Percentiles rank a stretch among this genome's conserved stretches.
Evolutionary conservation across 1,284 basidiomycete genomes (phyloP).

Genomic region (Puccinia novopanici): DNA sequence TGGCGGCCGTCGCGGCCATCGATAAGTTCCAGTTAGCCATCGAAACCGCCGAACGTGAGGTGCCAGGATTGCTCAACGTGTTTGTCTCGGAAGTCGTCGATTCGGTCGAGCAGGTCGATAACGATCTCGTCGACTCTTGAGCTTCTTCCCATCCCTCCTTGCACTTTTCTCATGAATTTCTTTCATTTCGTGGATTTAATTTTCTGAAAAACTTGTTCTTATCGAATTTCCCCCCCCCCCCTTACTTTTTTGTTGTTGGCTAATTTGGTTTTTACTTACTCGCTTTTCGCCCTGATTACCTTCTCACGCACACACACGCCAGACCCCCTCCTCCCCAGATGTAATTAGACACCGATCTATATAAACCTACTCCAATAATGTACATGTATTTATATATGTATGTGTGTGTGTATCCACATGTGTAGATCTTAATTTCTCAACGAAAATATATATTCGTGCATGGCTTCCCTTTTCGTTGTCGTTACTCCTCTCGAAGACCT

Average conservation of each 20-base stretch:
- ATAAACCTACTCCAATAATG: neutral
- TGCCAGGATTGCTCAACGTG: conserved; percentile 77
- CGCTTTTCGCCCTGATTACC: neutral
- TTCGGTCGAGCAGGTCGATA: conserved; percentile 81
- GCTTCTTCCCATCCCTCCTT: neutral
- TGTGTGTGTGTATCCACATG: neutral
- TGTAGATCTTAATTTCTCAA: no score
- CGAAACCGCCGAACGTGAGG: conserved; percentile 75
- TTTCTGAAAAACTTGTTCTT: no score
- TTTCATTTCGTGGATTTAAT: neutral
- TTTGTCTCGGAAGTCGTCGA: conserved; percentile 82
- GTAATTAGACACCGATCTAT: conserved; percentile 1
- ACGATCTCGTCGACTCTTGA: conserved; percentile 25
- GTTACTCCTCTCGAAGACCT: no score
- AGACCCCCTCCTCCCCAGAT: neutral
- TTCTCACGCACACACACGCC: neutral
- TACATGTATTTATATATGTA: neutral
- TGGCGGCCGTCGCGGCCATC: conserved; percentile 79
- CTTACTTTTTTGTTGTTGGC: neutral
- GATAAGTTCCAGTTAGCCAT: conserved; percentile 83
- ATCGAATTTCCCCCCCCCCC: no score
- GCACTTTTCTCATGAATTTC: neutral
- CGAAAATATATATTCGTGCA: no score
- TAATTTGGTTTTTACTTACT: neutral
- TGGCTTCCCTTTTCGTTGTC: no score